Conservation (phyloP, 306 rosid genomes). For the Cyamopsis tetragonoloba region DNA sequence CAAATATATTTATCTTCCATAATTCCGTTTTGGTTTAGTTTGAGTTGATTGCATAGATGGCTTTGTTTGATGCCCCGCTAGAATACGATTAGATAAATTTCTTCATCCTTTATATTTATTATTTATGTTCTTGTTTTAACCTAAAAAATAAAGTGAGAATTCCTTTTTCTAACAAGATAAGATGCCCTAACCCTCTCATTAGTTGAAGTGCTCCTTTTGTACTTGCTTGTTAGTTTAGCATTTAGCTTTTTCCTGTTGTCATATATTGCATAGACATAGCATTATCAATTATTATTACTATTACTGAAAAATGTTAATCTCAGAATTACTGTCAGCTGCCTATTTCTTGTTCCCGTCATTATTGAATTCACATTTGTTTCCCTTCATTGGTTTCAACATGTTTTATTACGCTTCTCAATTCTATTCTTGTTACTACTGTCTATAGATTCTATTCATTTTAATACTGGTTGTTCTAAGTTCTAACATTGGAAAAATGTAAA, state of each 20-base stretch:
- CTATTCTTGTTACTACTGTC: not conserved
- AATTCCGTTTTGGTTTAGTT: not conserved
- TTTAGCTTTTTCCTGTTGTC: not conserved
- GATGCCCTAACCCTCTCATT: not conserved
- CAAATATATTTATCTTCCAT: conserved; percentile 8
- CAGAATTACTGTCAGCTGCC: not conserved
- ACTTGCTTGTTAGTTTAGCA: not conserved
- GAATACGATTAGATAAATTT: not conserved
- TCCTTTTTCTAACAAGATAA: not conserved
- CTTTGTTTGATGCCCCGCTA: conserved; percentile 14
- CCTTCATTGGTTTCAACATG: not conserved
- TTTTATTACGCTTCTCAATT: not conserved
- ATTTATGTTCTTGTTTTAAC: not conserved
- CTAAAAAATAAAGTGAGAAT: not conserved
- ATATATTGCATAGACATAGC: not conserved
- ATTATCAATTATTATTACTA: not conserved
- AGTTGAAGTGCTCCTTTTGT: conserved; percentile 4
- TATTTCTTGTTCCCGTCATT: not conserved
- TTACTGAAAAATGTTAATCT: not conserved
- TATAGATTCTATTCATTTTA: not conserved
- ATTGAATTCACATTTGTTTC: not conserved
- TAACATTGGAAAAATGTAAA: not conserved
- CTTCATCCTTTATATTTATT: not conserved
- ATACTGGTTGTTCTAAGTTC: not conserved
- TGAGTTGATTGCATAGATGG: not conserved